phyloP scores from a whole-genome alignment of 129 eudicot species.

The Centrapalus pauciflorus region DNA sequence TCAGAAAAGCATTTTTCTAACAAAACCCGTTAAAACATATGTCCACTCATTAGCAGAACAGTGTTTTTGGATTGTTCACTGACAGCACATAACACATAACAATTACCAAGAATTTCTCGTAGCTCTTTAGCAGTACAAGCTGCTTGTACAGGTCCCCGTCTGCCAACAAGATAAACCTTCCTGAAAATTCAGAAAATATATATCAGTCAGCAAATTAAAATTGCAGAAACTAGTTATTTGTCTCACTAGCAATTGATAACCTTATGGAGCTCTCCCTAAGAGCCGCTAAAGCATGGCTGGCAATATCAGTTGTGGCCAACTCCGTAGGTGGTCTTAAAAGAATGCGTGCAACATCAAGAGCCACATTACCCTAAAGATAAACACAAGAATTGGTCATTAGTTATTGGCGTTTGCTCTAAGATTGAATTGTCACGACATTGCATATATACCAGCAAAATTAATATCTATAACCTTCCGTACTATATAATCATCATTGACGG shows the following conservation, averaged over 20 bases:
- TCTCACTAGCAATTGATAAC: conserved; percentile 19
- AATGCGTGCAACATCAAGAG: conserved; percentile 92
- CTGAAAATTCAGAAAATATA: conserved; percentile 35
- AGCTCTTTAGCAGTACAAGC: conserved; percentile 97
- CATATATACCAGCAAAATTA: not conserved
- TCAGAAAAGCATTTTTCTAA: not conserved
- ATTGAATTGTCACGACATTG: not conserved
- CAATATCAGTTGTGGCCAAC: conserved; percentile 81
- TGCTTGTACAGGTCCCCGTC: conserved; percentile 98
- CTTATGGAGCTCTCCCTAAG: conserved; percentile 74
- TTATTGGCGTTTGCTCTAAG: not conserved
- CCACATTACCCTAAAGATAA: conserved; percentile 78
- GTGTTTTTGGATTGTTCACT: not conserved
- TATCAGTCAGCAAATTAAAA: conserved; percentile 3
- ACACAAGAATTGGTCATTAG: not conserved
- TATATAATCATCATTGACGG: not conserved
- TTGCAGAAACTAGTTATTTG: not conserved
- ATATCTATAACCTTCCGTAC: not conserved
- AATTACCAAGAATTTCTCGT: conserved; percentile 75
- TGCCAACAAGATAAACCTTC: conserved; percentile 87
- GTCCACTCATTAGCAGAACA: not conserved
- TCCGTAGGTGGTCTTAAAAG: conserved; percentile 70
- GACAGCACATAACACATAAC: not conserved
- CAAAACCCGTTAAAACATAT: not conserved
- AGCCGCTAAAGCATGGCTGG: conserved; percentile 67